Conservation (phyloP, 208 protist species). For the Naegleria gruberi region DNA sequence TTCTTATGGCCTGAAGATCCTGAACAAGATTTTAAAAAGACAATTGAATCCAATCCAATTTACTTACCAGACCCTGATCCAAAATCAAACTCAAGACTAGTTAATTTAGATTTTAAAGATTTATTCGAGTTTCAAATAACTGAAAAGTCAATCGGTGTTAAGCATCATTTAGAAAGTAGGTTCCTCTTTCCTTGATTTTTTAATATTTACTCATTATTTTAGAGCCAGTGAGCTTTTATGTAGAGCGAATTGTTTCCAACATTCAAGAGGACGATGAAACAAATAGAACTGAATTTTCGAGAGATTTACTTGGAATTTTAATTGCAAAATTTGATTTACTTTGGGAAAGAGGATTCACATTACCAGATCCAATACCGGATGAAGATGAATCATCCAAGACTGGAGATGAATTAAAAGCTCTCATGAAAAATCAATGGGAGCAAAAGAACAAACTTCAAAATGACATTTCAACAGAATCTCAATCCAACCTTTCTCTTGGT, state of each 20-base stretch:
- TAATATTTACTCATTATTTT: neutral
- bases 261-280: neutral
- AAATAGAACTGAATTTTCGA: neutral
- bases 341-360: neutral
- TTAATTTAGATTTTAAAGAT: neutral
- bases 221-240: neutral
- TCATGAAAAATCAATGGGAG: neutral
- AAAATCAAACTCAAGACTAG: neutral
- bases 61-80: neutral
- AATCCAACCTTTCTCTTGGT: neutral
- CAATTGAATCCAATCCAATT: neutral
- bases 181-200: too few relatives aligned
- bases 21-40: neutral
- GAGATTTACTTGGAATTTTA: neutral
- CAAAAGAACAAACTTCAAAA: neutral
- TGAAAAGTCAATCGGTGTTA: neutral
- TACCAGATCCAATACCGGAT: neutral
- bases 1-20: neutral
- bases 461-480: neutral
- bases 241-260: neutral
- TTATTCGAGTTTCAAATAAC: neutral
- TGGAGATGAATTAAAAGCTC: neutral
- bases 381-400: neutral
- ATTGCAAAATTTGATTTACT: neutral
- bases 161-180: neutral